Percentiles rank a stretch among this genome's conserved stretches.
These are phyloP conservation scores for Bidens hawaiensis DNA, from an alignment of 140 eudicot species.

Conservation along the genomic window DNA sequence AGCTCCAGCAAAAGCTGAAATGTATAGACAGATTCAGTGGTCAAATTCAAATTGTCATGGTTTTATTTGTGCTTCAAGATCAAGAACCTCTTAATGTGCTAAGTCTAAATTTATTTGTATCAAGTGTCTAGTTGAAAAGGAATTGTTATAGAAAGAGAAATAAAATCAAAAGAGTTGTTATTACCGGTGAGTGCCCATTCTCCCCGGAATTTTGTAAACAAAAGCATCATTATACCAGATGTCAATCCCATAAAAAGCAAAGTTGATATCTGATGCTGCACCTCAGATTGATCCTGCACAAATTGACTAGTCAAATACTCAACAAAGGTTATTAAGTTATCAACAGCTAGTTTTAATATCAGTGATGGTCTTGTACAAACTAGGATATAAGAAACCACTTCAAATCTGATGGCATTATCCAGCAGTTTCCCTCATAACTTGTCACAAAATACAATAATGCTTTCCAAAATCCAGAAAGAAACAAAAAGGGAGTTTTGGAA, in stretches of 20 bases:
- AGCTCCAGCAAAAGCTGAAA: conserved; percentile 87
- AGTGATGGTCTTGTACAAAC: too few relatives aligned
- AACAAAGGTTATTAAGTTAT: background rate
- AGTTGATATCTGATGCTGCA: conserved; percentile 95
- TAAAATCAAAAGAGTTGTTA: background rate
- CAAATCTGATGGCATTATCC: too few relatives aligned
- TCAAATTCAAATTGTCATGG: conserved; percentile 1
- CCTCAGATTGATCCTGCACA: conserved; percentile 81
- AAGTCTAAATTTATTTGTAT: background rate
- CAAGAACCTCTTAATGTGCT: background rate
- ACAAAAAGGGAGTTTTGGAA: background rate
- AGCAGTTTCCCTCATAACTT: too few relatives aligned
- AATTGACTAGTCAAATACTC: conserved; percentile 23
- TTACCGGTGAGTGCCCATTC: conserved; percentile 81
- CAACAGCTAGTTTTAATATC: background rate
- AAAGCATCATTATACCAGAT: conserved; percentile 71
- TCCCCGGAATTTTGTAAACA: conserved; percentile 70
- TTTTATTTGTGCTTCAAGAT: conserved; percentile 11
- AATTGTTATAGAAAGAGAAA: background rate
- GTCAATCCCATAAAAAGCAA: conserved; percentile 74
- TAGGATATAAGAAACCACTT: background rate
- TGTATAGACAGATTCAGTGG: conserved; percentile 4
- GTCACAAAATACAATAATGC: background rate
- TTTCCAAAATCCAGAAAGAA: background rate
- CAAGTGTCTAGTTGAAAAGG: background rate